Conservation (phyloP, 345 rosid genomes). For the Brassica rapa region DNA sequence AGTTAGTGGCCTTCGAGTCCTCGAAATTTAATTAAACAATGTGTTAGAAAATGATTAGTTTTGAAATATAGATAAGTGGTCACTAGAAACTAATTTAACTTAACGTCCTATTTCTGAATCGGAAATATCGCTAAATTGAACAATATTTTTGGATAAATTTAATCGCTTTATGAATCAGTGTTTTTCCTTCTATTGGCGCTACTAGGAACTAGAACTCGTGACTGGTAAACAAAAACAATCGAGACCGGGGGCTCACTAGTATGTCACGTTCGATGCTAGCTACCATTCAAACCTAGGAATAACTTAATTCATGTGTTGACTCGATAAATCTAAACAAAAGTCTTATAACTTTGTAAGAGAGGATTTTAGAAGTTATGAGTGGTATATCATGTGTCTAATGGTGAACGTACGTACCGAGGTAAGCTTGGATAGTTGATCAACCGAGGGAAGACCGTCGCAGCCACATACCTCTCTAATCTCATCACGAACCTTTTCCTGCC, state of each 20-base stretch:
- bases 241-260: background rate
- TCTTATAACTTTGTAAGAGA: background rate
- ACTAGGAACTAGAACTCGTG: background rate
- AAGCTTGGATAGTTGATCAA: constrained; percentile 74
- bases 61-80: background rate
- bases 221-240: background rate
- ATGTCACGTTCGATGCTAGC: background rate
- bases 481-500: constrained; percentile 79
- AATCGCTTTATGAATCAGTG: background rate
- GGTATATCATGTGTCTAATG: background rate
- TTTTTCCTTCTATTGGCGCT: background rate
- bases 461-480: constrained; percentile 73
- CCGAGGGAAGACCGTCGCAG: constrained; percentile 50
- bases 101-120: background rate
- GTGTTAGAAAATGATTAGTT: background rate
- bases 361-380: background rate
- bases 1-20: constrained; percentile 35
- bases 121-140: background rate
- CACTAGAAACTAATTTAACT: background rate
- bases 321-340: background rate
- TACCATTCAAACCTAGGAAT: constrained; percentile 2
- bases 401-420: constrained; percentile 53
- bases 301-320: background rate
- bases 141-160: background rate
- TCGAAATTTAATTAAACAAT: constrained; percentile 10